These are phyloP conservation scores for Clausena lansium DNA, from an alignment of 345 rosid genomes.

Conservation along the genomic window DNA sequence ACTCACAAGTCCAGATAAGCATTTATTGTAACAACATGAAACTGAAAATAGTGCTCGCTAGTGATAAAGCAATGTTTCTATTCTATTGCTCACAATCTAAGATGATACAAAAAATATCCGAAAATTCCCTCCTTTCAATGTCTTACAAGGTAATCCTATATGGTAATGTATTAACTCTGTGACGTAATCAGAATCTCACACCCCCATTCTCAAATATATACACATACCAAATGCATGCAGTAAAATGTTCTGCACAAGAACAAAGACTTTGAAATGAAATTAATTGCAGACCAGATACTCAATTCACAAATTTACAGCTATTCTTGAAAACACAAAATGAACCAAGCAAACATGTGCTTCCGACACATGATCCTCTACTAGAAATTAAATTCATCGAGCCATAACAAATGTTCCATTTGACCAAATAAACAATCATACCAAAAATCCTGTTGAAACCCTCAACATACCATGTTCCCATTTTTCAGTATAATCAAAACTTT, in stretches of 20 bases:
- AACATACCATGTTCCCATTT: slow-evolving; percentile 20
- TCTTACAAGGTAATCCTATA: not conserved
- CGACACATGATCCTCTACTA: slow-evolving; percentile 21
- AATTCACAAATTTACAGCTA: not conserved
- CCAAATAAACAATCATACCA: not conserved
- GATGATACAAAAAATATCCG: not conserved
- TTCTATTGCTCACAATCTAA: not conserved
- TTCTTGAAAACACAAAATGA: not conserved
- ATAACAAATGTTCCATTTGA: slow-evolving; percentile 22
- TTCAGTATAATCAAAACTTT: slow-evolving; percentile 9
- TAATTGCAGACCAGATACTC: not conserved
- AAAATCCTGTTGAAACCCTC: slow-evolving; percentile 3
- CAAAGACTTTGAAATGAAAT: not conserved
- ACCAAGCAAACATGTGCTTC: slow-evolving; percentile 22
- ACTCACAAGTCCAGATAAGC: not conserved
- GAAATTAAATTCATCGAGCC: slow-evolving; percentile 18
- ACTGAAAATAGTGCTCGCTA: not conserved
- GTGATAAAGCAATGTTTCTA: not conserved
- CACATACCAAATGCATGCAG: not conserved
- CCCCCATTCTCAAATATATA: not conserved
- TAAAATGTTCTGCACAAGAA: not conserved
- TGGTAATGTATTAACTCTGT: not conserved
- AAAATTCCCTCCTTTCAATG: not conserved
- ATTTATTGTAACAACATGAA: not conserved
- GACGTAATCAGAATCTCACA: not conserved